phyloP scores from a whole-genome alignment of 108 stramenopile genomes.

The Nitzschia sp. region DNA sequence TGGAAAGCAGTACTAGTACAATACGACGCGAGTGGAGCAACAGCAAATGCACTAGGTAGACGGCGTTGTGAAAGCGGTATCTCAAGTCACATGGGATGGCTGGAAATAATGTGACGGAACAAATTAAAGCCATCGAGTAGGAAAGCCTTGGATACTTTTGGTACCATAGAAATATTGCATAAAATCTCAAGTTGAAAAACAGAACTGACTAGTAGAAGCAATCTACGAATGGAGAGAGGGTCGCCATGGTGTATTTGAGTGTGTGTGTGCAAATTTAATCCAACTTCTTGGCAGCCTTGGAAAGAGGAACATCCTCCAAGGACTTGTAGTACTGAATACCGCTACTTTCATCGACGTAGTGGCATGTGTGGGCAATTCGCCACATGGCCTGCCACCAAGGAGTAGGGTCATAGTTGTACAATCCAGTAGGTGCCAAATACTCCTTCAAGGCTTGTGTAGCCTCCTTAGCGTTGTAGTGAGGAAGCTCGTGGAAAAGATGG shows the following conservation, averaged over 20 bases:
- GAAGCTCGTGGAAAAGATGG: conserved; percentile 98
- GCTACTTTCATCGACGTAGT: conserved; percentile 78
- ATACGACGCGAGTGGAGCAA: conserved; percentile 42
- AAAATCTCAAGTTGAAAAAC: conserved; percentile 14
- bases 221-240: too few relatives aligned
- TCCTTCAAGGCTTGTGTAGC: conserved; percentile 91
- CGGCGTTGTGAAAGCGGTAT: conserved; percentile 44
- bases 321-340: conserved; percentile 91
- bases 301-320: conserved; percentile 75
- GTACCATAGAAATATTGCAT: not conserved
- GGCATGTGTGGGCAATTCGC: conserved; percentile 84
- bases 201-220: conserved; percentile 27
- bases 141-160: not conserved
- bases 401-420: conserved; percentile 95
- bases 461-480: conserved; percentile 95
- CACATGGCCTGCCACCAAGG: conserved; percentile 86
- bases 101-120: conserved; percentile 14
- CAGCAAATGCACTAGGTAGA: conserved; percentile 51
- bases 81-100: conserved; percentile 26
- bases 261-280: not conserved
- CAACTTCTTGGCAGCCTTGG: conserved; percentile 29
- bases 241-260: not conserved
- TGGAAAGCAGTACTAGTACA: conserved; percentile 43
- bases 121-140: conserved; percentile 19
- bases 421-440: conserved; percentile 78